Percentiles rank a stretch among this genome's conserved stretches.
Evolutionary conservation across 345 rosid genomes (phyloP).

Genomic region (Salix koriyanagi): DNA sequence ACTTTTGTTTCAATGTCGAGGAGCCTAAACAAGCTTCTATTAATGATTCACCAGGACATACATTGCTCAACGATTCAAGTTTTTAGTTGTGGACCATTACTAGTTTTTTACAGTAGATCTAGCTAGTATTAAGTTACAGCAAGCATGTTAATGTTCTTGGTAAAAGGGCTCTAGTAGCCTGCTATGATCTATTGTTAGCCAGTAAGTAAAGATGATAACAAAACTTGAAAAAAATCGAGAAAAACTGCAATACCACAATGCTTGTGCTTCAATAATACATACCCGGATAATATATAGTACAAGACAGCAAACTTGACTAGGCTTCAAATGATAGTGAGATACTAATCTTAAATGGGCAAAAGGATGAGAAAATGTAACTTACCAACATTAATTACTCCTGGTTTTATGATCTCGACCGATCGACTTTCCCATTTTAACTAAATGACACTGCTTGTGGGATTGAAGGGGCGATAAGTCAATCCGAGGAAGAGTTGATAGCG

Average conservation of each 20-base stretch:
- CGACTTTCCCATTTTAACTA: constrained; percentile 21
- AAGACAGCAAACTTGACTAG: constrained; percentile 18
- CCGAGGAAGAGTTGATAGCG: constrained; percentile 13
- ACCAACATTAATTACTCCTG: constrained; percentile 16
- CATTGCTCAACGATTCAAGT: background rate
- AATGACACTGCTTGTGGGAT: constrained; percentile 18
- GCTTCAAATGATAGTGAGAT: constrained; percentile 2
- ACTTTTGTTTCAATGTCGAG: background rate
- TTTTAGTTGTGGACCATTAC: background rate
- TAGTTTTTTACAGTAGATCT: background rate
- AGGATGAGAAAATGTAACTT: constrained; percentile 21
- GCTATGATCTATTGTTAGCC: background rate
- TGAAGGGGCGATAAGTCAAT: constrained; percentile 7
- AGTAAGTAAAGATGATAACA: background rate
- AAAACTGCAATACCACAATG: background rate
- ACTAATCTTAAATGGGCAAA: background rate
- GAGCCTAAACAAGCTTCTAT: background rate
- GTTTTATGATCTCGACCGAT: constrained; percentile 9
- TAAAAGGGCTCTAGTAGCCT: background rate
- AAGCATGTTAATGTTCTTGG: background rate
- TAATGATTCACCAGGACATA: background rate
- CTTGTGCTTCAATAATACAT: constrained; percentile 17
- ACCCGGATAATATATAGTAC: constrained; percentile 4
- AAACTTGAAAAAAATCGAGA: background rate
- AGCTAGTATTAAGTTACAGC: background rate